A percentile compares a stretch with the other conserved stretches of the same genome.
Conservation (phyloP, 768 basidiomycete genomes). For the Cystofilobasidium ferigula region DNA sequence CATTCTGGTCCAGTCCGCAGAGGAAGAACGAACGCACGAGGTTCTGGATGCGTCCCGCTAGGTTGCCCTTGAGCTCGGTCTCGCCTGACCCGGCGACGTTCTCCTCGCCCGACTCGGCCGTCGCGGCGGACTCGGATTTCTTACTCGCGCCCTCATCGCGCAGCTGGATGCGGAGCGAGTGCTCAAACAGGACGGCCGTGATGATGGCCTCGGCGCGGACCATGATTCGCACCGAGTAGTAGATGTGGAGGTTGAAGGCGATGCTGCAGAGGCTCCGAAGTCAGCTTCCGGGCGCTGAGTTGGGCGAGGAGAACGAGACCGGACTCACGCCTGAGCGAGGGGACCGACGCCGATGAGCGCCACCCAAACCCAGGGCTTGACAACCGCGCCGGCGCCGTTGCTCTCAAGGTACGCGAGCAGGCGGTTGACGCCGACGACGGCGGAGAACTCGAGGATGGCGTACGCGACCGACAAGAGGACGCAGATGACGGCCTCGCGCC, state of each 20-base stretch:
- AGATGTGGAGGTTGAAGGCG: conserved; percentile 17
- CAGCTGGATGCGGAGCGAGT: conserved; percentile 57
- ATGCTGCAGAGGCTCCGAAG: conserved; percentile 33
- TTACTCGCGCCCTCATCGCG: conserved; percentile 42
- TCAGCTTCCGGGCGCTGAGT: conserved; percentile 33
- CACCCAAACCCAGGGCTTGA: conserved; percentile 66
- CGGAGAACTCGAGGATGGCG: conserved; percentile 36
- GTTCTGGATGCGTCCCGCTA: conserved; percentile 68
- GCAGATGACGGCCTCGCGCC: conserved; percentile 30
- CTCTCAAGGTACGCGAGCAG: conserved; percentile 45
- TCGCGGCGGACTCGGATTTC: not conserved
- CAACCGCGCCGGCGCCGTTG: conserved; percentile 43
- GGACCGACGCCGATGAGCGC: conserved; percentile 45
- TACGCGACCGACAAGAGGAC: conserved; percentile 28
- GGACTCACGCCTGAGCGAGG: conserved; percentile 35
- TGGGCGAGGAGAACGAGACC: conserved; percentile 5
- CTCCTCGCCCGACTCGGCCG: conserved; percentile 21
- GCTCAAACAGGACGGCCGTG: conserved; percentile 66
- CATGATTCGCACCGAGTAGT: conserved; percentile 40
- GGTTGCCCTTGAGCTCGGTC: conserved; percentile 38
- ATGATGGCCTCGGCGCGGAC: conserved; percentile 48
- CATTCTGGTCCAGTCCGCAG: too few relatives aligned
- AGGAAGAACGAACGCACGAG: conserved; percentile 32
- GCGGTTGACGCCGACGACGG: conserved; percentile 22
- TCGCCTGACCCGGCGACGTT: conserved; percentile 22